Percentiles rank a stretch among this genome's conserved stretches.
Conservation (phyloP, 2,329 filamentous ascomycete genomes). For the Neonectria sp. region DNA sequence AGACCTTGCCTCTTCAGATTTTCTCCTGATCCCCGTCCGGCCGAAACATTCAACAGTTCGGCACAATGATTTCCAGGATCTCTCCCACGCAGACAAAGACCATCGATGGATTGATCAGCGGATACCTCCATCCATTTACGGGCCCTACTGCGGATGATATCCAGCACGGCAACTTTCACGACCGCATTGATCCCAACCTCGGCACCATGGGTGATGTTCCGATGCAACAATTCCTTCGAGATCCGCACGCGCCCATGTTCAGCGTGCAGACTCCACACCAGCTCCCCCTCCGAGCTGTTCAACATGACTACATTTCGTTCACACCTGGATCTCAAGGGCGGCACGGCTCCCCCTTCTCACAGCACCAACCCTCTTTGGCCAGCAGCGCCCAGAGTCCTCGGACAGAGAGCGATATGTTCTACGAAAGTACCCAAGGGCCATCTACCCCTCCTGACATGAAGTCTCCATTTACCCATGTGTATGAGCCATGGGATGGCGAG, state of each 20-base stretch:
- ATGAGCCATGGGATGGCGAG: conserved; percentile 22
- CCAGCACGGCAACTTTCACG: neutral
- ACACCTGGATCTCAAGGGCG: conserved; percentile 22
- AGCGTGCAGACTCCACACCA: neutral
- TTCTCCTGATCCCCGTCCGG: neutral
- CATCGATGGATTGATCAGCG: neutral
- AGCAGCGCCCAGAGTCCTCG: conserved; percentile 40
- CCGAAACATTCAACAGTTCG: neutral
- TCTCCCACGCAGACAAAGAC: too few species aligned
- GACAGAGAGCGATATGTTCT: conserved; percentile 35
- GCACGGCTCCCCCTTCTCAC: conserved; percentile 38
- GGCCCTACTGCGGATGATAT: neutral
- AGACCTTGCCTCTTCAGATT: neutral
- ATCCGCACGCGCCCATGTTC: conserved; percentile 24
- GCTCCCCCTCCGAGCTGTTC: conserved; percentile 8
- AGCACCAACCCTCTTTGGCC: conserved; percentile 33
- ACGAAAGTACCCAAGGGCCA: conserved; percentile 36
- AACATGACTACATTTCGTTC: conserved; percentile 20
- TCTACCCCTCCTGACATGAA: conserved; percentile 37
- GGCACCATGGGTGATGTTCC: neutral
- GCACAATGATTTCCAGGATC: neutral
- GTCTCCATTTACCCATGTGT: conserved; percentile 29
- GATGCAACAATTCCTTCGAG: conserved; percentile 38
- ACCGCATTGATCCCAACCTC: conserved; percentile 27
- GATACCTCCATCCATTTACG: neutral